Evolutionary conservation across 2,329 filamentous ascomycete genomes (phyloP).

Genomic region (Cryphonectria radicalis): DNA sequence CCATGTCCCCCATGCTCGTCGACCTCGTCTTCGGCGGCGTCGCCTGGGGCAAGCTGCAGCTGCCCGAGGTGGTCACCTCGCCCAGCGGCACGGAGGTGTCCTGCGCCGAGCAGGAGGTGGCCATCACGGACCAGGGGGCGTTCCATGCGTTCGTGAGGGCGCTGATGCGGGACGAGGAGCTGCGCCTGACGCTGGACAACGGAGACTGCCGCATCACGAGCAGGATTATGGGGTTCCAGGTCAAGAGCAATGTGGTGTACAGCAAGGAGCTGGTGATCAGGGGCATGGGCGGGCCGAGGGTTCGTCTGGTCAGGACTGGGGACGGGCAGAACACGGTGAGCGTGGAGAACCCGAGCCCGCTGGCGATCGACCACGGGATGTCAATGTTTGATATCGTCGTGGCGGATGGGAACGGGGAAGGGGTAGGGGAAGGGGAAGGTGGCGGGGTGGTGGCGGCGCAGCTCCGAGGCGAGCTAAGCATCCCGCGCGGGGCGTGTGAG

Average conservation of each 20-base stretch:
- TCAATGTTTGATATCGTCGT: constrained; percentile 39
- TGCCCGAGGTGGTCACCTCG: constrained; percentile 38
- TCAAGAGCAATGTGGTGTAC: constrained; percentile 35
- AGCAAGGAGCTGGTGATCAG: constrained; percentile 37
- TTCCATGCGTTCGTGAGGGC: constrained; percentile 40
- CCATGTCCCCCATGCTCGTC: constrained; percentile 37
- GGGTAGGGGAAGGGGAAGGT: constrained; percentile 33
- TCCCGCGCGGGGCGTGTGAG: constrained; percentile 37
- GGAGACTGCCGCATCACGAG: constrained; percentile 36
- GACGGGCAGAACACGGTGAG: constrained; percentile 33
- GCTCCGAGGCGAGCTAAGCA: constrained; percentile 38
- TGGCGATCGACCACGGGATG: constrained; percentile 40
- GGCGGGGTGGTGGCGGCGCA: constrained; percentile 33
- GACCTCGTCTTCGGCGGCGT: constrained; percentile 38
- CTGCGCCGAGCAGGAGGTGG: constrained; percentile 36
- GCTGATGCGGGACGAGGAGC: constrained; percentile 37
- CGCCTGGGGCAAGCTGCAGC: constrained; percentile 37
- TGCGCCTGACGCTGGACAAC: constrained; percentile 38
- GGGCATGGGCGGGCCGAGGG: constrained; percentile 36
- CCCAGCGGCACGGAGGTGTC: constrained; percentile 36
- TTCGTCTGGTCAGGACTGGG: constrained; percentile 32
- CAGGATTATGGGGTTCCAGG: constrained; percentile 31
- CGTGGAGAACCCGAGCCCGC: constrained; percentile 38
- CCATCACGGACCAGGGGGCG: constrained; percentile 36
- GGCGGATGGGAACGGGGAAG: not conserved